Evolutionary conservation across 140 eudicot genomes (phyloP).

Genomic region (Anethum foeniculum): DNA sequence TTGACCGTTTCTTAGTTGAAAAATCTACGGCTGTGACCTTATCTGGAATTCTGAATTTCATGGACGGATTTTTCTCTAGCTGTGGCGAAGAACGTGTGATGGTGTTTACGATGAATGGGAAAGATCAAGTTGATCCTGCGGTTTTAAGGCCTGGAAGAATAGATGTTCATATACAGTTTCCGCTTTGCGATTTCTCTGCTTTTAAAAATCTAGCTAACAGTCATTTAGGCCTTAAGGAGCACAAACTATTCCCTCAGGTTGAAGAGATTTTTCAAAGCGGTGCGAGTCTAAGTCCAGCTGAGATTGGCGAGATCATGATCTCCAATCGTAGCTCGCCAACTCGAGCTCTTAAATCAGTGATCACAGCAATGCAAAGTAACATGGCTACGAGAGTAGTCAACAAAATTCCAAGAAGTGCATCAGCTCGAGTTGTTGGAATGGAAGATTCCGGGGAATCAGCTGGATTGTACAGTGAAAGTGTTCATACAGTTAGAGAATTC

Average conservation of each 20-base stretch:
- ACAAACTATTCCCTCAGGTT: conserved; percentile 47
- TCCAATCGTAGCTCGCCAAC: conserved; percentile 51
- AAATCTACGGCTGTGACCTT: conserved; percentile 34
- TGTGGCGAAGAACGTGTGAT: conserved; percentile 54
- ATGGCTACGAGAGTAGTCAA: conserved; percentile 7
- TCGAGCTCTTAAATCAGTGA: conserved; percentile 46
- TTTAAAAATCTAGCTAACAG: conserved; percentile 44
- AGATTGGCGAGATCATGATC: conserved; percentile 50
- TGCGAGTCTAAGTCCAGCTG: conserved; percentile 47
- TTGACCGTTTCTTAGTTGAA: conserved; percentile 29
- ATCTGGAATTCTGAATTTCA: conserved; percentile 42
- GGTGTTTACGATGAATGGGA: conserved; percentile 50
- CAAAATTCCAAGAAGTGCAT: conserved; percentile 9
- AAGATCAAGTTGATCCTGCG: conserved; percentile 33
- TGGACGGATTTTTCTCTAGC: conserved; percentile 50
- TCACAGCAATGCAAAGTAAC: conserved; percentile 32
- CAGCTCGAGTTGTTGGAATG: conserved; percentile 12
- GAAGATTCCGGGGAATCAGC: conserved; percentile 23
- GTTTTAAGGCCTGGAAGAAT: conserved; percentile 48
- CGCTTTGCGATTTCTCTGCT: conserved; percentile 42
- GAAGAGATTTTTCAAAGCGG: conserved; percentile 52
- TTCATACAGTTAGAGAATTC: conserved; percentile 29
- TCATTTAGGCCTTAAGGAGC: conserved; percentile 49
- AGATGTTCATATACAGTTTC: conserved; percentile 44
- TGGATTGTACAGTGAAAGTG: conserved; percentile 22